phyloP scores from a whole-genome alignment of 805 yeast genomes.

The Candida caryicola region DNA sequence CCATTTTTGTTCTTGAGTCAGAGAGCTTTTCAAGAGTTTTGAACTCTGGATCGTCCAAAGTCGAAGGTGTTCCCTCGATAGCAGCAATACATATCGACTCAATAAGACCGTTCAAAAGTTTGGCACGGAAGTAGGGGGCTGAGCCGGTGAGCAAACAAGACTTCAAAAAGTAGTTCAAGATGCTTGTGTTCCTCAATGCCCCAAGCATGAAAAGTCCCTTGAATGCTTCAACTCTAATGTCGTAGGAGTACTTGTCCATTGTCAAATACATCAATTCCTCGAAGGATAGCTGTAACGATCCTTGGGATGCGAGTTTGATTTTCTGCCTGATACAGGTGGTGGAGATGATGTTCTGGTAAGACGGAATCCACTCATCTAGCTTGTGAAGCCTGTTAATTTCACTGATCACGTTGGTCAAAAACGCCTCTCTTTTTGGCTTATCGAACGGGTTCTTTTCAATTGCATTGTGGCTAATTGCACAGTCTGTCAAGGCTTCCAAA shows the following conservation, averaged over 20 bases:
- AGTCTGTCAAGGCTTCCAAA: constrained; percentile 49
- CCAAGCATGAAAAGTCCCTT: constrained; percentile 70
- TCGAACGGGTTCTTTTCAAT: not conserved
- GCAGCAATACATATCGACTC: constrained; percentile 66
- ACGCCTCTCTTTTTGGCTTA: constrained; percentile 8
- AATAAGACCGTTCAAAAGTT: constrained; percentile 47
- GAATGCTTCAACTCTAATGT: constrained; percentile 65
- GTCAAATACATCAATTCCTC: constrained; percentile 58
- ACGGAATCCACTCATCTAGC: constrained; percentile 84
- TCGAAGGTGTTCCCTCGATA: constrained; percentile 54
- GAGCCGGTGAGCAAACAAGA: constrained; percentile 51
- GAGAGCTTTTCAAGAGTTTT: constrained; percentile 29
- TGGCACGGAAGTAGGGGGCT: constrained; percentile 49
- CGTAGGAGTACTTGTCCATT: constrained; percentile 41
- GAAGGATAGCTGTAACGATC: constrained; percentile 49
- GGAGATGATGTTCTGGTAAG: constrained; percentile 57
- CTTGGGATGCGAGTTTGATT: constrained; percentile 54
- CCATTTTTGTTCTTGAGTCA: constrained; percentile 17
- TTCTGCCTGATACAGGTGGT: constrained; percentile 57
- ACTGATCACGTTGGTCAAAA: constrained; percentile 35
- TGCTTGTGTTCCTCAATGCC: constrained; percentile 63
- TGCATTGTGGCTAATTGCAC: constrained; percentile 20
- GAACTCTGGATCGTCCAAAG: constrained; percentile 66
- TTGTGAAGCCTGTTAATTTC: constrained; percentile 76
- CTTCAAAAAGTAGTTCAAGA: constrained; percentile 62